Evolutionary conservation across 495 filamentous ascomycete species (phyloP).

Genomic region (Aspergillus saccharolyticus): DNA sequence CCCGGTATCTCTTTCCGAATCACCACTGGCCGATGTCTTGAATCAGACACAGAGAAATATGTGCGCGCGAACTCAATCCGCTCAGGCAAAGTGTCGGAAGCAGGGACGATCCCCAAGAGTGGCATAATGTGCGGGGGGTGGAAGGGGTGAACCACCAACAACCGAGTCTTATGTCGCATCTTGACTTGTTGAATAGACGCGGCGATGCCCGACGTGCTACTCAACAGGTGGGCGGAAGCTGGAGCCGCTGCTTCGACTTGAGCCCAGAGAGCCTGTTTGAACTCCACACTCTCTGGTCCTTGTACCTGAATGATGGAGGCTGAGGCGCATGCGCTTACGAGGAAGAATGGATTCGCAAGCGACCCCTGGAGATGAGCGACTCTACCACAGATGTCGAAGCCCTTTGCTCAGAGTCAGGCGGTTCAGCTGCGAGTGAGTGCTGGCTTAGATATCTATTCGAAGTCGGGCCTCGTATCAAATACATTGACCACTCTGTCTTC

Average conservation of each 20-base stretch:
- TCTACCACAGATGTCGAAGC: conserved; percentile 7
- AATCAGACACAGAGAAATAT: conserved; percentile 48
- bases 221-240: conserved; percentile 46
- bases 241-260: conserved; percentile 38
- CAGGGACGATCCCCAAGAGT: conserved; percentile 55
- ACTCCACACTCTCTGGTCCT: conserved; percentile 47
- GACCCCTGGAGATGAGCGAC: conserved; percentile 22
- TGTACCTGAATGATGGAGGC: conserved; percentile 56
- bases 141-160: conserved; percentile 57
- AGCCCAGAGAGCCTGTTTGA: conserved; percentile 50
- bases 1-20: conserved; percentile 51
- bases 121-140: conserved; percentile 63
- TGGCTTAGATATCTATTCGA: conserved; percentile 30
- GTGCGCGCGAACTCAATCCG: conserved; percentile 39
- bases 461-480: conserved; percentile 50
- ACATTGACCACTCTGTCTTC: conserved; percentile 40
- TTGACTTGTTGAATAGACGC: conserved; percentile 38
- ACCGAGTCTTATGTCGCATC: conserved; percentile 38
- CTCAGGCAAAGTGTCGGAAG: conserved; percentile 30
- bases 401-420: conserved; percentile 8
- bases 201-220: conserved; percentile 52
- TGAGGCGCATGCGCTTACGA: conserved; percentile 38
- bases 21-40: conserved; percentile 41
- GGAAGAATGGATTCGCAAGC: conserved; percentile 31
- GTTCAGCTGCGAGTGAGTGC: background rate